These are phyloP conservation scores for Plenodomus tracheiphilus DNA, from an alignment of 2,329 filamentous ascomycete genomes.

Conservation along the genomic window DNA sequence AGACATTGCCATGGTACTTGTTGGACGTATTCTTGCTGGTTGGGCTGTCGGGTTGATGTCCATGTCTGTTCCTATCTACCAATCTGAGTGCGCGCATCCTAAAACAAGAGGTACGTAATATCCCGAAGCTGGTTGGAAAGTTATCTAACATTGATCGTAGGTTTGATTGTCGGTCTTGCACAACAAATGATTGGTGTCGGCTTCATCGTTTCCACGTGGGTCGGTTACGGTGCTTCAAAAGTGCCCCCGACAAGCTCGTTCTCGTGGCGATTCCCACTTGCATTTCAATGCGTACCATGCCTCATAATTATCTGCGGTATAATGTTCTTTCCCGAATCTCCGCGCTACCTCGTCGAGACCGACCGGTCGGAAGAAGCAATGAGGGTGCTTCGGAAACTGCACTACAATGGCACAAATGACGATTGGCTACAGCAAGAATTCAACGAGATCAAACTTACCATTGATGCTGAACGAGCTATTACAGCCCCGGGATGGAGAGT, in stretches of 20 bases:
- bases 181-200: slow-evolving; percentile 63
- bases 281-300: slow-evolving; percentile 52
- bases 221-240: slow-evolving; percentile 51
- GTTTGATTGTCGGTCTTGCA: slow-evolving; percentile 58
- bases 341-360: slow-evolving; percentile 47
- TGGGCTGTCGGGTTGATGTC: slow-evolving; percentile 62
- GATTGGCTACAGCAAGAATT: slow-evolving; percentile 63
- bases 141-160: slow-evolving; percentile 8
- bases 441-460: slow-evolving; percentile 63
- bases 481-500: slow-evolving; percentile 58
- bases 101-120: slow-evolving; percentile 55
- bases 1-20: slow-evolving; percentile 59
- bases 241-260: slow-evolving; percentile 43
- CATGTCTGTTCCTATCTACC: slow-evolving; percentile 66
- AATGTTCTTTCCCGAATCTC: slow-evolving; percentile 47
- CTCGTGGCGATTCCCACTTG: slow-evolving; percentile 51
- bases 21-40: slow-evolving; percentile 62
- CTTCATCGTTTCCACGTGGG: slow-evolving; percentile 59
- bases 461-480: slow-evolving; percentile 61
- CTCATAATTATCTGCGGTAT: slow-evolving; percentile 49
- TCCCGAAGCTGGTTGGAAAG: background rate
- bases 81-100: slow-evolving; percentile 64
- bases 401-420: slow-evolving; percentile 58
- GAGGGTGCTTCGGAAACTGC: slow-evolving; percentile 52
- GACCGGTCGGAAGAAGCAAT: slow-evolving; percentile 61